A percentile compares a stretch with the other conserved stretches of the same genome.
Conservation (phyloP, 2,329 filamentous ascomycete species). For the Clonostachys rosea region DNA sequence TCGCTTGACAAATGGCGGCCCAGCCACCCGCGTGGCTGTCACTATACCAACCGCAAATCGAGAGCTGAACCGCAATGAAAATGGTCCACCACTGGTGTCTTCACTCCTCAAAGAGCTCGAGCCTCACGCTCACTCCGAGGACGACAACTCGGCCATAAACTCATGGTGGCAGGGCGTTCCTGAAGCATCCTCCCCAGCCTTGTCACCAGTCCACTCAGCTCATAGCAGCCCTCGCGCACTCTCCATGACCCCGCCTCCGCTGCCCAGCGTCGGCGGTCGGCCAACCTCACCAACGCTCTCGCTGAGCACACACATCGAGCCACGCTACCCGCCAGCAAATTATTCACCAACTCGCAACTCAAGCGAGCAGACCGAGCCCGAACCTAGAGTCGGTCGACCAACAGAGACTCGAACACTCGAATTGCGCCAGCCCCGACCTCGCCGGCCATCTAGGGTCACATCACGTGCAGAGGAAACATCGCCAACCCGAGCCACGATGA, state of each 20-base stretch:
- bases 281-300: conserved; percentile 62
- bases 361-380: conserved; percentile 29
- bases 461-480: conserved; percentile 59
- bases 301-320: conserved; percentile 67
- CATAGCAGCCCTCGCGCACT: conserved; percentile 63
- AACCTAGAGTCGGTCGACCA: conserved; percentile 18
- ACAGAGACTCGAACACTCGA: conserved; percentile 33
- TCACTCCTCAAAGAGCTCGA: conserved; percentile 88
- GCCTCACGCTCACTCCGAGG: conserved; percentile 52
- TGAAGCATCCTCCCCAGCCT: conserved; percentile 53
- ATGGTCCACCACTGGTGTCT: conserved; percentile 75
- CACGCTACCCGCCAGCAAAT: conserved; percentile 69
- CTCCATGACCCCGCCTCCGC: conserved; percentile 66
- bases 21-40: too few relatives aligned
- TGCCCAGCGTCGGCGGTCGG: conserved; percentile 44
- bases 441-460: conserved; percentile 33
- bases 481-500: conserved; percentile 61
- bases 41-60: neutral
- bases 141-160: conserved; percentile 34
- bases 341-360: conserved; percentile 57
- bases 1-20: neutral
- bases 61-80: conserved; percentile 19
- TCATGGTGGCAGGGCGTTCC: conserved; percentile 20
- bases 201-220: conserved; percentile 61
- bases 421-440: conserved; percentile 47